Percentiles rank a stretch among this genome's conserved stretches.
Conservation (phyloP, 371 early-diverging fungal species). For the Chytridiales sp. region DNA sequence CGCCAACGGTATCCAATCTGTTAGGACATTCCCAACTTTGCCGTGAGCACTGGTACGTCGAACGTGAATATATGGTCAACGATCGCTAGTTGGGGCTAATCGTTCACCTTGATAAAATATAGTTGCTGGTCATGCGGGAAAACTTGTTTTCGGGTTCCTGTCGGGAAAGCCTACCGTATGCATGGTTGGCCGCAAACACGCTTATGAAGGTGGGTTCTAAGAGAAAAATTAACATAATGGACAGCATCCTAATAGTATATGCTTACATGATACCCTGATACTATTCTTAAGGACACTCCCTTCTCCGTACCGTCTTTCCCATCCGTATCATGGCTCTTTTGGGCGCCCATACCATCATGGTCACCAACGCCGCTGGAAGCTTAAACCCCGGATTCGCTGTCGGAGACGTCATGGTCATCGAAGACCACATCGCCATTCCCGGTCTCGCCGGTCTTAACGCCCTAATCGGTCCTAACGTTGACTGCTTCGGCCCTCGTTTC, state of each 20-base stretch:
- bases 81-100: background rate
- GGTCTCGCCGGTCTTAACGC: constrained; percentile 79
- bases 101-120: background rate
- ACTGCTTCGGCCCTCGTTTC: constrained; percentile 88
- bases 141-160: constrained; percentile 86
- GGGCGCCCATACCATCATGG: constrained; percentile 65
- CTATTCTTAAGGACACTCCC: constrained; percentile 65
- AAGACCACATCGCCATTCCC: constrained; percentile 87
- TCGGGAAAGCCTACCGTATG: constrained; percentile 55
- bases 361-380: constrained; percentile 93
- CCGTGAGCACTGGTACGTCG: constrained; percentile 74
- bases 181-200: constrained; percentile 44
- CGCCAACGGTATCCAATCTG: background rate
- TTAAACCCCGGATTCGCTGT: constrained; percentile 76
- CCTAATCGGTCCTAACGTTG: constrained; percentile 82
- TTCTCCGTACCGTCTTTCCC: constrained; percentile 79
- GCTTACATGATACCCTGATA: background rate
- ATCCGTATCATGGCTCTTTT: constrained; percentile 84
- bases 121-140: constrained; percentile 87
- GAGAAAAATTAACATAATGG: background rate
- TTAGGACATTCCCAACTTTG: constrained; percentile 82
- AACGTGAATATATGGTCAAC: background rate
- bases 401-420: constrained; percentile 84
- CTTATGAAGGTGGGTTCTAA: constrained; percentile 38
- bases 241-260: background rate